Base-by-base conservation (phyloP, 805 yeast genomes). In the Cyberlindnera xishuangbannaensis region DNA sequence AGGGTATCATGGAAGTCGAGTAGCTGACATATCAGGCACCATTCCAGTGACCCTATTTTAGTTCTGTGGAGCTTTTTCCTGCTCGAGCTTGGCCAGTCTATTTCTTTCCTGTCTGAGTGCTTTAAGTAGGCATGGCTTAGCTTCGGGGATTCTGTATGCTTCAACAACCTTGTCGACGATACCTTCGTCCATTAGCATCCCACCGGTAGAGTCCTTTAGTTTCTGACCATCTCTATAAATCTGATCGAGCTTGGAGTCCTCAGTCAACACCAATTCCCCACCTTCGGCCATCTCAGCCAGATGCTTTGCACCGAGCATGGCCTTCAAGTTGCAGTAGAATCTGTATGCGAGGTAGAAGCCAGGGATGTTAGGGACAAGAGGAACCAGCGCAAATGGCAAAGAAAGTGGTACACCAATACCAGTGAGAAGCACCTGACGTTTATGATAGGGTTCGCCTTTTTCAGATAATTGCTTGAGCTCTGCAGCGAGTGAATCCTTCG, bases 281-380 rank as follows among this genome's bases (percentile, higher is more conserved):
- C 53, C 59, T 18, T 67, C 64, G n/a, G 77, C 51, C 34, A 88
- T 61, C 33, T 69, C 70, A 21, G 67, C 59, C 40, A 88, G 58
- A 51, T 85, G 92, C 41, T 67, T 63, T 5, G 84, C 82, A 0
- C 96, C 96, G 26, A 73, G 55, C 40, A 70, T 63, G 0, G 95
- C 95, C 47, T 81, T 82, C 52, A 78, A 68, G 55, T 90, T 85
- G 53, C 95, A 85, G 61, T 86, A 88, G 14, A 82, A 67, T 40
- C 97, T 67, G 53, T 82, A 88, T 3, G 82, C 67, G 27, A 88
- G 58, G 50, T 86, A 90, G 51, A 90, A 82, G 0, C 95, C 95
- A 0, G 97, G 97, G 15, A 88, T 73, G 48, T 88, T 88, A 15
- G 97, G 97, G 4, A 87, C 55, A n/a, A 88, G 66, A 0, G 97